phyloP scores from a whole-genome alignment of 768 basidiomycete species.

The Tricholoma flavovirens region DNA sequence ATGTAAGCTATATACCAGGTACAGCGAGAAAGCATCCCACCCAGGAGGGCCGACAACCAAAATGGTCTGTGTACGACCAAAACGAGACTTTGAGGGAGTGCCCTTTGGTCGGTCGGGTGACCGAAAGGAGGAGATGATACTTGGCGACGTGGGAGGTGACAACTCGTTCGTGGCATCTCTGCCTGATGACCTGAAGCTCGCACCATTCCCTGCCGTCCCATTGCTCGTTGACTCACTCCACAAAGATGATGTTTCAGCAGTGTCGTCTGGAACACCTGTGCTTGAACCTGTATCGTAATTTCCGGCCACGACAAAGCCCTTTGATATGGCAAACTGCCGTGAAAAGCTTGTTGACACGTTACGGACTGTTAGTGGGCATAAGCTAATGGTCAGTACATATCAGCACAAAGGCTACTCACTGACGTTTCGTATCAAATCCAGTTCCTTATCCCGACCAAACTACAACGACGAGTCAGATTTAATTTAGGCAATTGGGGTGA shows the following conservation, averaged over 20 bases:
- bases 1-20: slow-evolving; percentile 1
- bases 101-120: slow-evolving; percentile 40
- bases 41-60: slow-evolving; percentile 62
- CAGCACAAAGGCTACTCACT: slow-evolving; percentile 34
- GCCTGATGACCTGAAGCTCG: slow-evolving; percentile 1
- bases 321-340: slow-evolving; percentile 40
- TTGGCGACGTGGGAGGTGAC: slow-evolving; percentile 21
- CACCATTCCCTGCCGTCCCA: not conserved
- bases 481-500: not conserved
- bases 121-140: slow-evolving; percentile 29
- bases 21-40: slow-evolving; percentile 25
- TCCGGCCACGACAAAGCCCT: slow-evolving; percentile 30
- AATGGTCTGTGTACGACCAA: slow-evolving; percentile 51
- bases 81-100: slow-evolving; percentile 35
- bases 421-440: slow-evolving; percentile 62
- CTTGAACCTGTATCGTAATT: slow-evolving; percentile 23
- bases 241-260: slow-evolving; percentile 38
- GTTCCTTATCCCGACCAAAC: slow-evolving; percentile 70
- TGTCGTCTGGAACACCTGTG: slow-evolving; percentile 31
- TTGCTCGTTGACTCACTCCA: slow-evolving; percentile 33
- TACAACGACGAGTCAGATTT: slow-evolving; percentile 15
- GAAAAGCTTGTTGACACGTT: slow-evolving; percentile 57
- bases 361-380: slow-evolving; percentile 26
- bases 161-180: slow-evolving; percentile 12
- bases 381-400: not conserved